A percentile compares a stretch with the other conserved stretches of the same genome.
Conservation (phyloP, 2,329 filamentous ascomycete species). For the Albophoma yamanashiensis region DNA sequence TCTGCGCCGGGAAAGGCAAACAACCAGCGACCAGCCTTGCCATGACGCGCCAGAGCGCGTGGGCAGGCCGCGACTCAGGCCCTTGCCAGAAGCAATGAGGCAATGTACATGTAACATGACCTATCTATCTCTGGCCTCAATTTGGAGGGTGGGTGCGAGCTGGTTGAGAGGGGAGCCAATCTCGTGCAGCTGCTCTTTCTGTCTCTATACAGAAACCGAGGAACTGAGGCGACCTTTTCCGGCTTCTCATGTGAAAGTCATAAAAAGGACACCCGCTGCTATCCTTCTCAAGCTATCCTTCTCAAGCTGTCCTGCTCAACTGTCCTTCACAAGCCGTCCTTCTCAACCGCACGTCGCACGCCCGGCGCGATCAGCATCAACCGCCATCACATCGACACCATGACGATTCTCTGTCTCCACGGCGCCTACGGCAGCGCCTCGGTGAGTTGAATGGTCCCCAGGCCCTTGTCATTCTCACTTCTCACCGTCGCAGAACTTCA, state of each 20-base stretch:
- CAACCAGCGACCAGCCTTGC: not conserved
- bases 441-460: slow-evolving; percentile 20
- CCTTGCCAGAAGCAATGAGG: not conserved
- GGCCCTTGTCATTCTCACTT: not conserved
- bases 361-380: not conserved
- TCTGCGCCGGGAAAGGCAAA: not conserved
- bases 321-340: not conserved
- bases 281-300: no score
- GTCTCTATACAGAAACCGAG: not conserved
- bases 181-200: not conserved
- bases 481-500: slow-evolving; percentile 34
- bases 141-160: not conserved
- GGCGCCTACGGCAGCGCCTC: slow-evolving; percentile 47
- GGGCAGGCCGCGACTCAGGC: not conserved
- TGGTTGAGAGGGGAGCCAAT: not conserved
- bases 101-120: not conserved
- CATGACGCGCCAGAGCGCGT: not conserved
- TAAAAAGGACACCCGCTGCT: not conserved
- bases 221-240: not conserved
- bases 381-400: slow-evolving; percentile 10
- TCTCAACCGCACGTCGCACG: not conserved
- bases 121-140: not conserved
- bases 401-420: slow-evolving; percentile 47
- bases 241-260: not conserved
- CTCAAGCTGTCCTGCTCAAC: no score